Evolutionary conservation across 495 filamentous ascomycete species (phyloP), one percentile per base, ranked within the genome.

Genomic region (Penicillium bovifimosum): DNA sequence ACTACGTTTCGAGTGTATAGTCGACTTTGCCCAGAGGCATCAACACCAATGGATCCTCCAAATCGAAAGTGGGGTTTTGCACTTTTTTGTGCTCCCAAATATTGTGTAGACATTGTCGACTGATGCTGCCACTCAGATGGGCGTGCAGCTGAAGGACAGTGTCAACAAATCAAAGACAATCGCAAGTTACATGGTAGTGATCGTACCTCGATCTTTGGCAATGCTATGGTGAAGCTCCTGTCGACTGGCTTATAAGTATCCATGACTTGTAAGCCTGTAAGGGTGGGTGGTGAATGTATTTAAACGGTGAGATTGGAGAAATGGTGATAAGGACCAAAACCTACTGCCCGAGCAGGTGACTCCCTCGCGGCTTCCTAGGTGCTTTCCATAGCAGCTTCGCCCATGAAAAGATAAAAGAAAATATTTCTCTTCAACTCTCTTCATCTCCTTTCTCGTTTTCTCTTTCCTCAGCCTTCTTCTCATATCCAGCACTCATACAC

Each of bases 41-140:
- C 13, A 78, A 76, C 1, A 82, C 47, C 33, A 86, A 62, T 2
- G 89, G 88, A 65, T 91, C 87, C 44, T 85, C 76, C 0, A 91
- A 68, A 4, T 52, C 18, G 34, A 78, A 65, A 13, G 68, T 54
- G 0, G 80, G 79, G 32, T 82, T 60, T 9, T 52, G 45, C 7
- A 66, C 67, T 42, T 79, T 81, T 65, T 84, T 86, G 41, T 64
- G 61, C 34, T 67, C 44, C 86, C 88, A 95, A 58, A 93, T 80
- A 35, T 88, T 80, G 61, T 92, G 86, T 1, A 93, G 80, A 47
- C 80, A 85, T 70, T 84, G 66, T 11, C 82, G 81, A 63, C 81
- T 86, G 68, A 93, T 91, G 64, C 86, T 90, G 40, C 90, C 88
- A 38, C 80, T 86, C 29, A 95, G 79, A 67, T 93, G 89, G 52